Evolutionary conservation across 768 basidiomycete species (phyloP).

Genomic region (Podaxis rugospora): DNA sequence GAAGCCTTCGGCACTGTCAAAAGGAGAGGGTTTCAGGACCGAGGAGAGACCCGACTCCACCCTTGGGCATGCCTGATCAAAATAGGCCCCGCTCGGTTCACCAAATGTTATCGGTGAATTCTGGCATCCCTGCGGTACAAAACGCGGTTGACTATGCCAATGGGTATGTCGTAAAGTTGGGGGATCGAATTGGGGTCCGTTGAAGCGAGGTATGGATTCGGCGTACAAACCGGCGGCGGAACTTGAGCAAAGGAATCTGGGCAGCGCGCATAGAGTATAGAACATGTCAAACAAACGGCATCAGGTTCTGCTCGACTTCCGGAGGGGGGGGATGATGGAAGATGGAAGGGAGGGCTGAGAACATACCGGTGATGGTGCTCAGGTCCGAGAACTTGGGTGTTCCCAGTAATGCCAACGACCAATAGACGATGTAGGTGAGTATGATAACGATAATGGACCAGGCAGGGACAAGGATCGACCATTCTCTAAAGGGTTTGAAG

Average conservation of each 20-base stretch:
- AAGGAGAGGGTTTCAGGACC: too few species aligned
- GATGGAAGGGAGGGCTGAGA: not conserved
- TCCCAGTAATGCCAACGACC: conserved; percentile 64
- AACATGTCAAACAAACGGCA: not conserved
- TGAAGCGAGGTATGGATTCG: conserved; percentile 47
- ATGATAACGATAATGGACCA: conserved; percentile 69
- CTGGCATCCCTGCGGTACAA: conserved; percentile 37
- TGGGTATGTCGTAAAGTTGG: conserved; percentile 78
- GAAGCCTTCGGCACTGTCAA: too few species aligned
- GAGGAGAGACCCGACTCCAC: too few species aligned
- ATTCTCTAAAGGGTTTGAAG: conserved; percentile 53
- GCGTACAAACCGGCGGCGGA: conserved; percentile 30
- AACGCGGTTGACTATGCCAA: conserved; percentile 75
- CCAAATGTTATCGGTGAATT: not conserved
- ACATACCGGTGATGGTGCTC: conserved; percentile 61
- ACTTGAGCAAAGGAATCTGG: conserved; percentile 57
- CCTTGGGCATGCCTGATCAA: too few species aligned
- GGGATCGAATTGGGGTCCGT: conserved; percentile 46
- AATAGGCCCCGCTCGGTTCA: not conserved
- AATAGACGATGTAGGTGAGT: conserved; percentile 74
- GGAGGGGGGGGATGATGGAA: not conserved
- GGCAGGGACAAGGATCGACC: conserved; percentile 78
- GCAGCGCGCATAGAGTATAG: not conserved
- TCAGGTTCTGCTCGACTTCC: too few species aligned
- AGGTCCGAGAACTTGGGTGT: conserved; percentile 71